A percentile compares a stretch with the other conserved stretches of the same genome.
Evolutionary conservation across 202 grass and related monocot species (phyloP).

Genomic region (Hordeum pubiflorum): DNA sequence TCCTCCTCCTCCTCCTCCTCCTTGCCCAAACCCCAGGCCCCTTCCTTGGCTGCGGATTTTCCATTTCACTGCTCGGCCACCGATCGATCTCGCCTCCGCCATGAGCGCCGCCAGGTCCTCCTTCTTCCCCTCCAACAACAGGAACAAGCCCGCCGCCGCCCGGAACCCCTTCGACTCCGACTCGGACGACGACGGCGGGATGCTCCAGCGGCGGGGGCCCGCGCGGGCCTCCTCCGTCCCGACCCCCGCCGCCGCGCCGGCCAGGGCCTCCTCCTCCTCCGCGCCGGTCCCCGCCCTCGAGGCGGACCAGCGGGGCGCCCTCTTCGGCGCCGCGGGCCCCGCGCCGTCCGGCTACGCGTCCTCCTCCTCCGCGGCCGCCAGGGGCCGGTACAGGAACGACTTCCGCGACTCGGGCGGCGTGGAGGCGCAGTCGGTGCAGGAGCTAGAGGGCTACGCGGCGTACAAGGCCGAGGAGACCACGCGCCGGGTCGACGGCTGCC

Average conservation of each 20-base stretch:
- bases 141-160: slow-evolving; percentile 10
- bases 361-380: not conserved
- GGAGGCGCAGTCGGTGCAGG: slow-evolving; percentile 51
- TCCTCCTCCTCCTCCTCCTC: too few relatives aligned
- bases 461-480: slow-evolving; percentile 64
- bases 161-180: slow-evolving; percentile 65
- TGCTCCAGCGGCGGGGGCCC: not conserved
- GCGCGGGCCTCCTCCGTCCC: slow-evolving; percentile 35
- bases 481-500: slow-evolving; percentile 32
- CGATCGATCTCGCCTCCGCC: too few relatives aligned
- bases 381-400: slow-evolving; percentile 44
- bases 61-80: too few relatives aligned
- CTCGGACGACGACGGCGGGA: slow-evolving; percentile 38
- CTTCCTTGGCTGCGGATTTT: too few relatives aligned
- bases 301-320: slow-evolving; percentile 13
- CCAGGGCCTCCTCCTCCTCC: slow-evolving; percentile 40
- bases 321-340: not conserved
- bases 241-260: not conserved
- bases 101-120: slow-evolving; percentile 41
- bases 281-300: not conserved
- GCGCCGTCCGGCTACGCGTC: not conserved
- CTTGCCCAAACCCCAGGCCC: too few relatives aligned
- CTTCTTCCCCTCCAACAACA: slow-evolving; percentile 29
- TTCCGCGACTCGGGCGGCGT: slow-evolving; percentile 59
- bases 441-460: slow-evolving; percentile 52